Evolutionary conservation across 202 grass and related monocot genomes (phyloP).

Genomic region (Carex sylvatica): DNA sequence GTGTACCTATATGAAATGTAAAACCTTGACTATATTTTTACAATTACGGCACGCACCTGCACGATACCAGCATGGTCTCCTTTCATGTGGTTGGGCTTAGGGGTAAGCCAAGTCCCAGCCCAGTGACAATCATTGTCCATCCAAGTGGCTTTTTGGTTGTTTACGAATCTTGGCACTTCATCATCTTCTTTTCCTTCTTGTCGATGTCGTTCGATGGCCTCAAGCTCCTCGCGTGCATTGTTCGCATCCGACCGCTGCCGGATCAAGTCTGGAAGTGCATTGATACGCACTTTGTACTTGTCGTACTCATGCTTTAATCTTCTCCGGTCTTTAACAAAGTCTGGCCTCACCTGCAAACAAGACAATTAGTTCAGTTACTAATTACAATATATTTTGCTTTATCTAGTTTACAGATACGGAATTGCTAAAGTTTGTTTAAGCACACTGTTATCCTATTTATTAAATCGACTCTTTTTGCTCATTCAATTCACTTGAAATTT

Average conservation of each 20-base stretch:
- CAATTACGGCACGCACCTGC: constrained; percentile 29
- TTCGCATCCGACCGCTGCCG: constrained; percentile 24
- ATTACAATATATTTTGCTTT: neutral
- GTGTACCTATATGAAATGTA: neutral
- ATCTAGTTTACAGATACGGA: neutral
- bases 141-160: constrained; percentile 38
- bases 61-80: constrained; percentile 82
- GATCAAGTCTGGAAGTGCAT: constrained; percentile 30
- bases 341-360: constrained; percentile 18
- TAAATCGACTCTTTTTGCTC: neutral
- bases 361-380: neutral
- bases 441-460: neutral
- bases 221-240: constrained; percentile 22
- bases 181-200: constrained; percentile 26
- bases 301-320: constrained; percentile 29
- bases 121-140: constrained; percentile 61
- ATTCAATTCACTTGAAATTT: neutral
- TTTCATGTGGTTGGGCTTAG: constrained; percentile 53
- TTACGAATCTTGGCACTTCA: neutral
- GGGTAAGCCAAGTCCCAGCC: constrained; percentile 61
- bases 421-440: neutral
- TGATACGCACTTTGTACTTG: constrained; percentile 29
- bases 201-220: constrained; percentile 14
- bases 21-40: neutral
- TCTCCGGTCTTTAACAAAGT: constrained; percentile 28